These are phyloP conservation scores for Termitomyces sp. DNA, from an alignment of 768 basidiomycete genomes.

Conservation along the genomic window DNA sequence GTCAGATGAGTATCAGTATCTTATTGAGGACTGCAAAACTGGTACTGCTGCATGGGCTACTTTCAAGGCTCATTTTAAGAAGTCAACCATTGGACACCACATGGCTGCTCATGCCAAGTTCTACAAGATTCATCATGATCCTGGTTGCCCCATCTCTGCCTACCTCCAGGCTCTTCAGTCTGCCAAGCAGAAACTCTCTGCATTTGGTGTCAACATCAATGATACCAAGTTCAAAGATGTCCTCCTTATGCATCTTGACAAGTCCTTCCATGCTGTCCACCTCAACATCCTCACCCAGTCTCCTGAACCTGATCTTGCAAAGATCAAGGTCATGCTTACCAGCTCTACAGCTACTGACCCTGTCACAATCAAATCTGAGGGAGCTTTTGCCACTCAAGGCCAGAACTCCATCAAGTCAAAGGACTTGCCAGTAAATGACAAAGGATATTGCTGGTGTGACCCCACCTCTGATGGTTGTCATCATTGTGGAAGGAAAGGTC, in stretches of 20 bases:
- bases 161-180: too few relatives aligned
- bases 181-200: conserved; percentile 6
- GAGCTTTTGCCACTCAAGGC: not conserved
- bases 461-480: not conserved
- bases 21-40: conserved; percentile 9
- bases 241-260: conserved; percentile 15
- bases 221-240: too few relatives aligned
- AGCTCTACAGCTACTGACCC: conserved; percentile 4
- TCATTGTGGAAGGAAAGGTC: not conserved
- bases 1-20: conserved; percentile 4
- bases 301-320: conserved; percentile 7
- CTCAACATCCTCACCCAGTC: conserved; percentile 12
- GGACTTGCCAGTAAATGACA: not conserved
- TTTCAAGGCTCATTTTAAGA: conserved; percentile 12
- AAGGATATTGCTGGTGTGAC: not conserved
- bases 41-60: conserved; percentile 7
- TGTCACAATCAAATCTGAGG: not conserved
- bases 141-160: conserved; percentile 4
- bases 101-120: conserved; percentile 7
- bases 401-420: not conserved
- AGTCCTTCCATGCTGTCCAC: conserved; percentile 11
- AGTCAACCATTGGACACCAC: conserved; percentile 6
- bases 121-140: conserved; percentile 13
- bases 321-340: conserved; percentile 11
- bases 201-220: conserved; percentile 6